These are phyloP conservation scores for Strobilomyces confusus DNA, from an alignment of 768 basidiomycete species.

Conservation along the genomic window DNA sequence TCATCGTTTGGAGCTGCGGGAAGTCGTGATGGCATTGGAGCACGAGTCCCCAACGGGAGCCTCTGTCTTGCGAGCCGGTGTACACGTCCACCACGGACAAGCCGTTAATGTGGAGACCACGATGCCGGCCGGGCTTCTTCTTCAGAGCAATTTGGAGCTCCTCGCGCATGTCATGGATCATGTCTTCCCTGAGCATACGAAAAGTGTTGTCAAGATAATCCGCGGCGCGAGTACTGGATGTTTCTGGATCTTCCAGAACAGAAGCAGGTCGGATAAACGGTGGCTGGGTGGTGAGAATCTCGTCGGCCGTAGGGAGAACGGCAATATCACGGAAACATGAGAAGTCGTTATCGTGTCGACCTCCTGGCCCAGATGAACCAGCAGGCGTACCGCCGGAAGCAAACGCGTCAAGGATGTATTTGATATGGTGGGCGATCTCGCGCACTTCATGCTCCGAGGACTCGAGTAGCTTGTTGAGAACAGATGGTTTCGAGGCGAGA, in stretches of 20 bases:
- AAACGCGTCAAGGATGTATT: constrained; percentile 34
- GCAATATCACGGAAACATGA: constrained; percentile 54
- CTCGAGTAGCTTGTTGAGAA: constrained; percentile 24
- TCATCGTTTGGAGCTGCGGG: constrained; percentile 31
- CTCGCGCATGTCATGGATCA: constrained; percentile 57
- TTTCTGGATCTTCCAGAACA: constrained; percentile 43
- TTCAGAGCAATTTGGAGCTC: constrained; percentile 45
- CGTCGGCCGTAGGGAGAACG: constrained; percentile 63
- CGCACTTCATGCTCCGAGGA: constrained; percentile 29
- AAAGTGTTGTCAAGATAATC: constrained; percentile 64
- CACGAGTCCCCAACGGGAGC: constrained; percentile 41
- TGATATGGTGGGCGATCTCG: constrained; percentile 39
- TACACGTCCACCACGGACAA: constrained; percentile 39
- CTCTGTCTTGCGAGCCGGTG: constrained; percentile 26
- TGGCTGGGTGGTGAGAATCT: constrained; percentile 42
- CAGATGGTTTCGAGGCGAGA: constrained; percentile 31
- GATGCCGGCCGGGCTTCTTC: constrained; percentile 39
- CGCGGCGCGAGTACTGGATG: constrained; percentile 34
- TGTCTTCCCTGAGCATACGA: constrained; percentile 61
- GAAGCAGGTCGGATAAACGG: constrained; percentile 52
- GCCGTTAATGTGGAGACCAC: constrained; percentile 38
- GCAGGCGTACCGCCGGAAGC: constrained; percentile 19
- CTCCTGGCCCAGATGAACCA: constrained; percentile 45
- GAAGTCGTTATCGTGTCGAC: constrained; percentile 70
- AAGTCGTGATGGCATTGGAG: constrained; percentile 37